Base-by-base conservation (phyloP, 2,329 filamentous ascomycete species). In the Colletotrichum sp. region DNA sequence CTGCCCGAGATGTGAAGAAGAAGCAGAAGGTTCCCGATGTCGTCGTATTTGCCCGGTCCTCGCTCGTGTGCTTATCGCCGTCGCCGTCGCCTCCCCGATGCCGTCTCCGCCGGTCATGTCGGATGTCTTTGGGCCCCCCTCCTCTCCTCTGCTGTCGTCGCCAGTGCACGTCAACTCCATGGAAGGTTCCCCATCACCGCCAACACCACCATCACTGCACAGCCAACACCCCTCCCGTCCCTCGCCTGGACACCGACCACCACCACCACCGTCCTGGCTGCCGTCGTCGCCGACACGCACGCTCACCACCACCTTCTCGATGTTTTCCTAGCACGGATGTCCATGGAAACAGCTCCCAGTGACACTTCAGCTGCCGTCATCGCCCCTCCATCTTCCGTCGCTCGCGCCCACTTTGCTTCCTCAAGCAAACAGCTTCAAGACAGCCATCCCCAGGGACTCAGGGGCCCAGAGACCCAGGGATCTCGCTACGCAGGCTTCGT, bases 361-460 rank as follows among this genome's bases (percentile, higher is more conserved):
- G 73, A 73, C 70, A 75, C 34, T 32, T 64, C 59, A 60, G 32
- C 69, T 39, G 36, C 70, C 64, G 64, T 59, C 68, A 72, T 65
- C 55, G 16, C 39, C 8, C 72, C 36, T 75, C 68, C 52, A 64
- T 25, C 67, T 22, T 44, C 32, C 25, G 32, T 28, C 63, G 61
- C 28, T 48, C 68, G 55, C 34, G 32, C 34, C 67, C 68, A 52
- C 60, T 39, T 34, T 22, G 22, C 27, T 13, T 12, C 36, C 61
- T 34, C 55, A 71, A 27, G 19, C 67, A 36, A 59, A 27, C 32
- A 13, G 7, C 16, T 30, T 25, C 32, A 22, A 59, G 63, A 66
- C 55, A 44, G 32, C 34, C 72, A 74, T 34, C 19, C 44, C 68
- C 52, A 48, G 39, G 30, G 19, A 11, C 55, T 13, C n/a, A n/a